These are phyloP conservation scores for Sphenostylis stenocarpa DNA, from an alignment of 306 rosid species.

Conservation along the genomic window DNA sequence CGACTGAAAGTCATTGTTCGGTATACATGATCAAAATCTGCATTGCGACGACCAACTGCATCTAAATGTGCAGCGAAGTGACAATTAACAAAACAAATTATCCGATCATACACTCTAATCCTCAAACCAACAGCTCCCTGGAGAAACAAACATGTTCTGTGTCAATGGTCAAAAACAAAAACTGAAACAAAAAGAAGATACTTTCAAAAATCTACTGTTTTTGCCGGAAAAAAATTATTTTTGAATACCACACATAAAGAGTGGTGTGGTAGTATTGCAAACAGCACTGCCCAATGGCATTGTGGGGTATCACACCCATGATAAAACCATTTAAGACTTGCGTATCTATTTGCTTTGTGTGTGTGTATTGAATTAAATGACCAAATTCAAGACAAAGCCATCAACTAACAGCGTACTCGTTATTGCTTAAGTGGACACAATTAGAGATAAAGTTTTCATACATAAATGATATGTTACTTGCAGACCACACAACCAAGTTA, in stretches of 20 bases:
- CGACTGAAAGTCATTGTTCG: constrained; percentile 81
- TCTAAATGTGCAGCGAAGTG: constrained; percentile 99
- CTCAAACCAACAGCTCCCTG: constrained; percentile 99
- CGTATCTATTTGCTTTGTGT: neutral
- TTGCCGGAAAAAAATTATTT: neutral
- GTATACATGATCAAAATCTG: constrained; percentile 90
- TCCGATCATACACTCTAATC: constrained; percentile 79
- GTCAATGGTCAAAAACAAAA: constrained; percentile 38
- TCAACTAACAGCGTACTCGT: neutral
- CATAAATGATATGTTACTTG: neutral
- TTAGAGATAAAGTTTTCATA: neutral
- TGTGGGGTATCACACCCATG: neutral
- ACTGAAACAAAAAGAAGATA: neutral
- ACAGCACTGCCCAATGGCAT: constrained; percentile 2
- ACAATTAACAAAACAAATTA: constrained; percentile 91
- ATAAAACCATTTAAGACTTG: constrained; percentile 7
- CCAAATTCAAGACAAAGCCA: neutral
- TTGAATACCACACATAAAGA: constrained; percentile 7
- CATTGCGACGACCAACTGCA: constrained; percentile 91
- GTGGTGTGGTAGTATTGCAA: constrained; percentile 3
- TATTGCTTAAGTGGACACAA: neutral
- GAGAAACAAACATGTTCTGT: constrained; percentile 41
- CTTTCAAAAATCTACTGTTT: neutral
- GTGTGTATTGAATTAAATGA: neutral
- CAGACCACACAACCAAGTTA: neutral